phyloP scores from a whole-genome alignment of 805 yeast genomes.

The Metschnikowia kofuensis region DNA sequence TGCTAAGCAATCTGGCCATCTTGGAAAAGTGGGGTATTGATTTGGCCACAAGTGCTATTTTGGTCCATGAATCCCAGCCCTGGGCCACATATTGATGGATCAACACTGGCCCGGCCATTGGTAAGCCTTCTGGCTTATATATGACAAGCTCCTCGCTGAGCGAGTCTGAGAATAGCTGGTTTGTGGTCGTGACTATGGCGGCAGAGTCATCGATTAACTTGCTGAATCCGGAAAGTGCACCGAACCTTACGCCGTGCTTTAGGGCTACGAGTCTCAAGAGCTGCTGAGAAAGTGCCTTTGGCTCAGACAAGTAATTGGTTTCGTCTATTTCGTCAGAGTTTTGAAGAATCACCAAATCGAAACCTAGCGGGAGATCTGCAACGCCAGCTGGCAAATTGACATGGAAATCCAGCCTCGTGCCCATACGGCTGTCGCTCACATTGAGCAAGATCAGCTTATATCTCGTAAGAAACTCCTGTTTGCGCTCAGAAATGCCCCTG shows the following conservation, averaged over 20 bases:
- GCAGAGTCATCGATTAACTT: constrained; percentile 16
- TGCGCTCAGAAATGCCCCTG: neutral
- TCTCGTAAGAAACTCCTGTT: constrained; percentile 1
- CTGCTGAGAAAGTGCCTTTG: constrained; percentile 32
- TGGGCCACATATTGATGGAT: constrained; percentile 38
- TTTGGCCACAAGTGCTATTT: constrained; percentile 39
- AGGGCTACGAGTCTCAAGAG: constrained; percentile 30
- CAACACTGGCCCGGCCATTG: constrained; percentile 2
- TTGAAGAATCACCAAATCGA: constrained; percentile 18
- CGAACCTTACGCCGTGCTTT: constrained; percentile 29
- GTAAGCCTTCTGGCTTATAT: constrained; percentile 6
- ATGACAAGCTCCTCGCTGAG: constrained; percentile 3
- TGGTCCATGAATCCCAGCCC: constrained; percentile 52
- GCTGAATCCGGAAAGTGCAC: constrained; percentile 16
- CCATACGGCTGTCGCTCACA: constrained; percentile 2
- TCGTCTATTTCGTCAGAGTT: constrained; percentile 13
- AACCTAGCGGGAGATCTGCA: constrained; percentile 23
- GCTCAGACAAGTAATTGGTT: constrained; percentile 19
- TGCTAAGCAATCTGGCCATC: constrained; percentile 1
- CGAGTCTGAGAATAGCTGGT: constrained; percentile 1
- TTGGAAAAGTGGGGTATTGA: constrained; percentile 18
- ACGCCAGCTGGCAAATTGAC: constrained; percentile 20
- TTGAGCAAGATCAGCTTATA: constrained; percentile 8
- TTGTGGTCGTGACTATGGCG: constrained; percentile 5
- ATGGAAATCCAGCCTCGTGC: constrained; percentile 1